Percentiles rank a stretch among this genome's conserved stretches.
These are phyloP conservation scores for Colletotrichum sublineola DNA, from an alignment of 2,329 filamentous ascomycete genomes.

Conservation along the genomic window DNA sequence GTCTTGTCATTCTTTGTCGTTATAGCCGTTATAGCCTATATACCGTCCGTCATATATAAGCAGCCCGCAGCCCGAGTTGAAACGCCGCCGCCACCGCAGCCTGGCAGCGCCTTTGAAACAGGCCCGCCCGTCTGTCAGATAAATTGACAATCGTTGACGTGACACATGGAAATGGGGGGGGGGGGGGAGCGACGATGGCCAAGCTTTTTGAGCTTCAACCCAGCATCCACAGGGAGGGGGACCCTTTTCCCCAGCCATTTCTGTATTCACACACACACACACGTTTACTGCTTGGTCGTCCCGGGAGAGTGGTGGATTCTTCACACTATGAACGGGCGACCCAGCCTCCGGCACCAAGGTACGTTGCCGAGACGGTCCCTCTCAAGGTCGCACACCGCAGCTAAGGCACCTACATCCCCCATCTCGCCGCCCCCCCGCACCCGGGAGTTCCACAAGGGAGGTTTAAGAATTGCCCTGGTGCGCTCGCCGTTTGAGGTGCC, in stretches of 20 bases:
- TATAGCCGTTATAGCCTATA: conserved; percentile 35
- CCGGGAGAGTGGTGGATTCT: conserved; percentile 14
- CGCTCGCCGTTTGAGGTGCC: conserved; percentile 30
- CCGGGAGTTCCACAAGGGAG: conserved; percentile 5
- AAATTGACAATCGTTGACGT: conserved; percentile 20
- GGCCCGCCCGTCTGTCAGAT: conserved; percentile 28
- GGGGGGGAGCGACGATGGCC: conserved; percentile 2
- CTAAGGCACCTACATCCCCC: too few species aligned
- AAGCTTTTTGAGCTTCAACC: conserved; percentile 39
- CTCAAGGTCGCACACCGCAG: too few species aligned
- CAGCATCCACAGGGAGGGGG: conserved; percentile 25
- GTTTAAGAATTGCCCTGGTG: conserved; percentile 27
- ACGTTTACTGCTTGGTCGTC: not conserved
- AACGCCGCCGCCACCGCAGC: conserved; percentile 28
- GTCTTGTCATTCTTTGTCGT: conserved; percentile 9
- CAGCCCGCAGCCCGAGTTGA: conserved; percentile 26
- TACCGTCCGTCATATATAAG: conserved; percentile 20
- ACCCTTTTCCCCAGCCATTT: not conserved
- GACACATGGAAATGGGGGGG: conserved; percentile 10
- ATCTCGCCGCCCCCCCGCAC: too few species aligned
- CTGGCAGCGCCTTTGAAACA: conserved; percentile 33
- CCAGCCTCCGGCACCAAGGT: conserved; percentile 10
- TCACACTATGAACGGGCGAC: conserved; percentile 17
- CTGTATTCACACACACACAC: not conserved
- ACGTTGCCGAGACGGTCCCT: too few species aligned